Base-by-base conservation (phyloP, 2,329 filamentous ascomycete species). In the Myriangium duriaei region DNA sequence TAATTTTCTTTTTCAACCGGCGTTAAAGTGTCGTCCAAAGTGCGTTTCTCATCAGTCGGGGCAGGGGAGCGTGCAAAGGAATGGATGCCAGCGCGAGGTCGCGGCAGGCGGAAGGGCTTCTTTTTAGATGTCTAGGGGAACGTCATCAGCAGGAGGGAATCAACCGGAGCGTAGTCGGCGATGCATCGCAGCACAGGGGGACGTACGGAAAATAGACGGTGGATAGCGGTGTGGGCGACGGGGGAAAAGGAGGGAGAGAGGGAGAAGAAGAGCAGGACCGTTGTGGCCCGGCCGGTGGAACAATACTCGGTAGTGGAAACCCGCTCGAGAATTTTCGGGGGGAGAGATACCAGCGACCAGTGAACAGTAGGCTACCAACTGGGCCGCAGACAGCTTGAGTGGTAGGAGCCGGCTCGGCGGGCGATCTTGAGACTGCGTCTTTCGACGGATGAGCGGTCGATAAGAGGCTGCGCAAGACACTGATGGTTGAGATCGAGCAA, bases 11-110 rank as follows among this genome's bases (percentile, higher is more conserved):
- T 15, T 13, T 26, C 21, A 26, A 26, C 21, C 21, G 18, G 36
- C 36, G 30, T 39, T 30, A 39, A 30, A 18, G 9, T 28, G 30
- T 39, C 36, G 36, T 39, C 36, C 28, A 39, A 30, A 28, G 36
- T 19, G 36, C 32, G 30, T 39, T 39, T 39, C 36, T 39, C 36
- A 30, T 39, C n/a, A 39, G 36, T 26, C 21, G 26, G 36, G 36
- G 28, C 36, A 30, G 19, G 26, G 16, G 36, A 32, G 21, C 7
- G n/a, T 26, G 21, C 36, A 39, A 39, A 39, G 36, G 36, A 39
- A 39, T 39, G 36, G 36, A 39, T 32, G 36, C 36, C 36, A 33
- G 36, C 36, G 36, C 30, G 36, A 18, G 13, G 30, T 24, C 36
- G 36, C 36, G 36, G 36, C 36, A 19, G 30, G 36, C 36, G 15